These are phyloP conservation scores for Chaetoceros muelleri DNA, from an alignment of 108 stramenopile species.

Conservation along the genomic window DNA sequence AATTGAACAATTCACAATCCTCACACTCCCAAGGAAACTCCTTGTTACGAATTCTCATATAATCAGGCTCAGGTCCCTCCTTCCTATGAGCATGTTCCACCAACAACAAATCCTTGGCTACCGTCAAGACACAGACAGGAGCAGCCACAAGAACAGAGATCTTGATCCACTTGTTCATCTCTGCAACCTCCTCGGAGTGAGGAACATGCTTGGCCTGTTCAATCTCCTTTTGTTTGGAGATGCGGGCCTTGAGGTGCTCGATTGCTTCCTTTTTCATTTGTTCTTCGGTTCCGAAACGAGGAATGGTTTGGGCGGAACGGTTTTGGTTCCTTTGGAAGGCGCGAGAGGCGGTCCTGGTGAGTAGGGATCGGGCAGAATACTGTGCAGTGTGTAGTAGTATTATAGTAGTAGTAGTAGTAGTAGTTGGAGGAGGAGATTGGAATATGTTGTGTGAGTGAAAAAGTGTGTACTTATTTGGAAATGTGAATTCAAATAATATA, in stretches of 20 bases:
- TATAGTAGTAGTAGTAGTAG: too few relatives aligned
- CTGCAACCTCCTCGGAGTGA: slow-evolving; percentile 58
- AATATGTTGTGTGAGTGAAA: too few relatives aligned
- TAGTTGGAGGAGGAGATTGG: too few relatives aligned
- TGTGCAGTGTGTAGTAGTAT: too few relatives aligned
- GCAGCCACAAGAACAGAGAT: slow-evolving; percentile 58
- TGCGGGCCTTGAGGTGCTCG: slow-evolving; percentile 65
- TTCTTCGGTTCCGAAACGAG: slow-evolving; percentile 45
- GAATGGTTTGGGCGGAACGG: slow-evolving; percentile 60
- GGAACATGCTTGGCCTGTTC: slow-evolving; percentile 35
- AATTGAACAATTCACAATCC: slow-evolving; percentile 81
- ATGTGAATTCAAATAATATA: too few relatives aligned
- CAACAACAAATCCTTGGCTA: slow-evolving; percentile 52
- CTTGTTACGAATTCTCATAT: slow-evolving; percentile 88
- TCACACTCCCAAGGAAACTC: slow-evolving; percentile 94
- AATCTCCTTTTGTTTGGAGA: slow-evolving; percentile 70
- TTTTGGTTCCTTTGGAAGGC: slow-evolving; percentile 15
- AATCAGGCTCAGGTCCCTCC: slow-evolving; percentile 62
- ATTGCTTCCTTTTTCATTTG: slow-evolving; percentile 70
- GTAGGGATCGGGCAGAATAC: background rate
- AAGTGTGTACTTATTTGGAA: too few relatives aligned
- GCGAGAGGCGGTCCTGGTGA: slow-evolving; percentile 8
- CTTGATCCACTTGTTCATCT: slow-evolving; percentile 83
- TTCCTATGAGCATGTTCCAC: slow-evolving; percentile 53
- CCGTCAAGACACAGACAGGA: slow-evolving; percentile 44